A percentile compares a stretch with the other conserved stretches of the same genome.
Conservation (phyloP, 2,329 filamentous ascomycete genomes). For the Fusarium illudens region DNA sequence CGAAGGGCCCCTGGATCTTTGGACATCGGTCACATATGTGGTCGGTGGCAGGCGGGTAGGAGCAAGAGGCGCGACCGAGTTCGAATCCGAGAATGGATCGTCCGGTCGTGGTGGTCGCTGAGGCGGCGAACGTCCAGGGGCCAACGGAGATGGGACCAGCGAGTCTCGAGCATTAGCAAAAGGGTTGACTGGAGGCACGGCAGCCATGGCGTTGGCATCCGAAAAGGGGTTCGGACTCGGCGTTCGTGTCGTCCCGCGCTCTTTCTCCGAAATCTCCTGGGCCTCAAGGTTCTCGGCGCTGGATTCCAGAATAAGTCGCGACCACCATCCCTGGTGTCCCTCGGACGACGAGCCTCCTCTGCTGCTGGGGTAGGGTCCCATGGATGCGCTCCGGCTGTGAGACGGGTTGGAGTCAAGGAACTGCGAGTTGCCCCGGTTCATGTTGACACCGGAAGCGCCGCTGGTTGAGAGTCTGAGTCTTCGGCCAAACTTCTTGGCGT, state of each 20-base stretch:
- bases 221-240: slow-evolving; percentile 44
- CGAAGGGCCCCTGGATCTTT: slow-evolving; percentile 59
- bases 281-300: slow-evolving; percentile 50
- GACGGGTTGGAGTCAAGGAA: slow-evolving; percentile 50
- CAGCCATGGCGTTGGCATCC: slow-evolving; percentile 55
- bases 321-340: slow-evolving; percentile 54
- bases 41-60: slow-evolving; percentile 45
- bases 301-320: slow-evolving; percentile 51
- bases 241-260: slow-evolving; percentile 17
- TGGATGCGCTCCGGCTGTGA: slow-evolving; percentile 53
- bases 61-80: slow-evolving; percentile 50
- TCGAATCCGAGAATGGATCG: slow-evolving; percentile 59
- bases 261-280: slow-evolving; percentile 32
- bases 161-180: slow-evolving; percentile 54
- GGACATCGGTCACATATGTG: slow-evolving; percentile 58
- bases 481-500: slow-evolving; percentile 42
- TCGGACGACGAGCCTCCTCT: slow-evolving; percentile 13
- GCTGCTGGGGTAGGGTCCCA: slow-evolving; percentile 14
- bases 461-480: slow-evolving; percentile 28
- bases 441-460: slow-evolving; percentile 54
- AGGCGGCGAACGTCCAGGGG: slow-evolving; percentile 30
- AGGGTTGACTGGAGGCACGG: slow-evolving; percentile 45
- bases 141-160: slow-evolving; percentile 50
- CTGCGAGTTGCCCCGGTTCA: slow-evolving; percentile 64
- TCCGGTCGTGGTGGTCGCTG: slow-evolving; percentile 26